A percentile compares a stretch with the other conserved stretches of the same genome.
Evolutionary conservation across 2,329 filamentous ascomycete genomes (phyloP).

Genomic region (Colletotrichum plurivorum): DNA sequence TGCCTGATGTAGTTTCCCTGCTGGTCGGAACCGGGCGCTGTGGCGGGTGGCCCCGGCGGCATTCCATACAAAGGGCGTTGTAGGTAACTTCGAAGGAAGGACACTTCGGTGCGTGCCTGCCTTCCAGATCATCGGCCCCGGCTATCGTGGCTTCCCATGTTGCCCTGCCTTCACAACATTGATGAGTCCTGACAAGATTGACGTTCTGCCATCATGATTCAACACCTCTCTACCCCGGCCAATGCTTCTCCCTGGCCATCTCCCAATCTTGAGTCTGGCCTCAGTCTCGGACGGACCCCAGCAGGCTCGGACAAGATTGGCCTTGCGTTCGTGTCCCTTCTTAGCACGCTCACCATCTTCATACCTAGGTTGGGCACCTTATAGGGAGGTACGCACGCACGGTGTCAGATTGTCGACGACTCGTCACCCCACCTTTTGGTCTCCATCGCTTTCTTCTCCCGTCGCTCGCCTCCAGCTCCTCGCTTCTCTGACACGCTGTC

Average conservation of each 20-base stretch:
- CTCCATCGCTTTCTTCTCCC: conserved; percentile 30
- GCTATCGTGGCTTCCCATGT: neutral
- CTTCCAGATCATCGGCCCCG: neutral
- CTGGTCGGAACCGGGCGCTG: conserved; percentile 8
- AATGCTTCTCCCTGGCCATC: conserved; percentile 16
- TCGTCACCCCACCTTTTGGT: conserved; percentile 16
- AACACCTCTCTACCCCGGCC: neutral
- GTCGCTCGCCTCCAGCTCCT: conserved; percentile 18
- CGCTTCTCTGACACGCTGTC: conserved; percentile 39
- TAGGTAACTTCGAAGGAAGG: neutral
- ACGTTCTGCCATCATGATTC: neutral
- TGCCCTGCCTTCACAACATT: neutral
- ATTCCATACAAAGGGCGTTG: neutral
- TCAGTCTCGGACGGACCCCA: conserved; percentile 18
- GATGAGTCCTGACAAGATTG: neutral
- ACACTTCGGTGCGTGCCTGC: neutral
- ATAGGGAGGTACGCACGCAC: no score
- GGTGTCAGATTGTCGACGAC: neutral
- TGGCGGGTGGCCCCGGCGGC: conserved; percentile 5
- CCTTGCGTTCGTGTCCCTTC: neutral
- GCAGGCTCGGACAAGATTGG: neutral
- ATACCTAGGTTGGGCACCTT: no score
- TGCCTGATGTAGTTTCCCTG: neutral
- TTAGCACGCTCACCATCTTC: conserved; percentile 22
- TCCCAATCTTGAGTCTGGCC: conserved; percentile 23